These are phyloP conservation scores for Xylaria longipes DNA, from an alignment of 495 filamentous ascomycete species.

Conservation along the genomic window DNA sequence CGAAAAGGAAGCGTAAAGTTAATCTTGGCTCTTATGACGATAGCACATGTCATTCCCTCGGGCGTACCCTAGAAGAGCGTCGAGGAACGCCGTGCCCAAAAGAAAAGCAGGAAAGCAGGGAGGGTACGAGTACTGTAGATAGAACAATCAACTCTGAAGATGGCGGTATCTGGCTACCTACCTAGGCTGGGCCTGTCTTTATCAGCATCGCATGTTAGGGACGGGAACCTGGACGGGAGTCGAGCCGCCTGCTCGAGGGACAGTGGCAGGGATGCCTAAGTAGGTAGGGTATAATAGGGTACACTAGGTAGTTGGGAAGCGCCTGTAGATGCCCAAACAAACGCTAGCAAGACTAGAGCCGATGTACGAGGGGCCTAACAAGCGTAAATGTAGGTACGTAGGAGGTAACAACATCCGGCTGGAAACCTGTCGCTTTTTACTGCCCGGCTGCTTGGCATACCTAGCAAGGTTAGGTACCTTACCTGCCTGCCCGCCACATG, in stretches of 20 bases:
- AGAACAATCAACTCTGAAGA: neutral
- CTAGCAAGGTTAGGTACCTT: too few species aligned
- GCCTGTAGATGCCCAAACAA: slow-evolving; percentile 12
- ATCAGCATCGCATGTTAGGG: neutral
- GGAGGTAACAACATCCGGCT: too few species aligned
- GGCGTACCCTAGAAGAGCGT: neutral
- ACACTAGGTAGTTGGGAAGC: neutral
- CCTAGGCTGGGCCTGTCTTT: neutral
- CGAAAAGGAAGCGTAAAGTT: neutral
- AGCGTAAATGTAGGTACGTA: too few species aligned
- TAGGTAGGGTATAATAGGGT: neutral
- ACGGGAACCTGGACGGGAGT: neutral
- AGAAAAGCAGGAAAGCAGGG: neutral
- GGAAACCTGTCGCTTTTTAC: too few species aligned
- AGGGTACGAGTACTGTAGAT: neutral
- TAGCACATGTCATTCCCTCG: neutral
- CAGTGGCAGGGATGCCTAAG: neutral
- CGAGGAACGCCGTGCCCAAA: neutral
- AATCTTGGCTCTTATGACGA: slow-evolving; percentile 3
- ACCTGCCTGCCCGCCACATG: neutral
- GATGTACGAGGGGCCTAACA: too few species aligned
- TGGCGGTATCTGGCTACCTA: too few species aligned
- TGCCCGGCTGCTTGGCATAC: too few species aligned
- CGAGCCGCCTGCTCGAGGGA: neutral
- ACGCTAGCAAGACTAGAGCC: neutral